Evolutionary conservation across 2,329 filamentous ascomycete species (phyloP).

Genomic region (Aurifilum marmelostoma): DNA sequence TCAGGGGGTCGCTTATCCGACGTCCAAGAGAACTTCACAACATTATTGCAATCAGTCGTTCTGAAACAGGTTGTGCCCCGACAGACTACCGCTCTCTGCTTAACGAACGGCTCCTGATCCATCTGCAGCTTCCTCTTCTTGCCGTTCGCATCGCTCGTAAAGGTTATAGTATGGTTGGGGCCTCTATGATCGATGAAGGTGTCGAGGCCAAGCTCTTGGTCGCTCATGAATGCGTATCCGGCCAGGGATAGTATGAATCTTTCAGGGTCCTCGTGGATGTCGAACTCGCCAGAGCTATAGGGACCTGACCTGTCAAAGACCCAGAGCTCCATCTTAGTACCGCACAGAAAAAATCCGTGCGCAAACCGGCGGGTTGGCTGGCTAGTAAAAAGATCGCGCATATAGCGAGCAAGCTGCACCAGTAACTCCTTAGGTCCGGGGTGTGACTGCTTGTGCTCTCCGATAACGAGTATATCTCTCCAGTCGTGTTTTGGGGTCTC

Average conservation of each 20-base stretch:
- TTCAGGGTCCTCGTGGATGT: slow-evolving; percentile 38
- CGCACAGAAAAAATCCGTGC: background rate
- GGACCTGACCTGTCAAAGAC: slow-evolving; percentile 40
- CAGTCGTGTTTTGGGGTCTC: background rate
- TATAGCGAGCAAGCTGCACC: too few species aligned
- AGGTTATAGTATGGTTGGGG: background rate
- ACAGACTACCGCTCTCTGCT: slow-evolving; percentile 31
- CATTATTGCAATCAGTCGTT: too few species aligned
- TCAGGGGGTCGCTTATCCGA: too few species aligned
- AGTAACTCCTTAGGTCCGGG: slow-evolving; percentile 1
- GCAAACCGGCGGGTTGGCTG: too few species aligned
- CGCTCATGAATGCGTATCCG: slow-evolving; percentile 38
- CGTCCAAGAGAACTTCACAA: too few species aligned
- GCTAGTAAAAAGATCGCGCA: too few species aligned
- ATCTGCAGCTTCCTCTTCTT: slow-evolving; percentile 9
- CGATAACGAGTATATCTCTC: background rate
- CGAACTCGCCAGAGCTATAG: slow-evolving; percentile 37
- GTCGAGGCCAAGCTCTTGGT: slow-evolving; percentile 38
- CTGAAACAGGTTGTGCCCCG: slow-evolving; percentile 35
- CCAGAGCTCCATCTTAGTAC: slow-evolving; percentile 35
- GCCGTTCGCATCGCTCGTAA: background rate
- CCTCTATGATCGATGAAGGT: slow-evolving; percentile 33
- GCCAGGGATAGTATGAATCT: slow-evolving; percentile 36
- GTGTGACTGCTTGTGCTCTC: background rate
- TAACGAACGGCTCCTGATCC: background rate